Evolutionary conservation across 176 grass and related monocot species (phyloP).

Genomic region (Triticum turgidum): DNA sequence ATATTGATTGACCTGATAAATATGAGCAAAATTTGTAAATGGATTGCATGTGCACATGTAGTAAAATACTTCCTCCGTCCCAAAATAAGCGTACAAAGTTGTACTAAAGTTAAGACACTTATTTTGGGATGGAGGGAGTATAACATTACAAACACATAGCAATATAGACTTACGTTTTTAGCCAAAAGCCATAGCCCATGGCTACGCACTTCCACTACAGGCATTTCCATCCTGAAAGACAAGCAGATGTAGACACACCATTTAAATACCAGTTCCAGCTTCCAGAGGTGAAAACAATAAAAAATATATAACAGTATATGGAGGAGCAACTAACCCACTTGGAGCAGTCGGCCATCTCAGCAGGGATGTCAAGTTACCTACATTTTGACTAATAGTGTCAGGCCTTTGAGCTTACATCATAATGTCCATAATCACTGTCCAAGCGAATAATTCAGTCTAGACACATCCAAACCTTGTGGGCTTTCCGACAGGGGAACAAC

Average conservation of each 20-base stretch:
- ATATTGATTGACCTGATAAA: slow-evolving; percentile 82
- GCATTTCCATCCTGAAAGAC: slow-evolving; percentile 92
- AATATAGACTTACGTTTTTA: slow-evolving; percentile 70
- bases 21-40: slow-evolving; percentile 12
- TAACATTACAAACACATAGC: neutral
- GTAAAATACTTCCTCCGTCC: neutral
- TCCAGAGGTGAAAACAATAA: slow-evolving; percentile 3
- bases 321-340: slow-evolving; percentile 55
- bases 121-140: no score
- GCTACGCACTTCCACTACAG: slow-evolving; percentile 78
- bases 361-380: slow-evolving; percentile 88
- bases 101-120: no score
- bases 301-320: neutral
- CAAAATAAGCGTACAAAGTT: no score
- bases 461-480: slow-evolving; percentile 55
- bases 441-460: neutral
- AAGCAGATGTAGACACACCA: slow-evolving; percentile 8
- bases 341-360: slow-evolving; percentile 99
- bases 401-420: neutral
- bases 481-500: slow-evolving; percentile 82
- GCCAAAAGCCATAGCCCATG: slow-evolving; percentile 93
- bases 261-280: slow-evolving; percentile 20
- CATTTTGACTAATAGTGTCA: slow-evolving; percentile 36
- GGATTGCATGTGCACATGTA: neutral
- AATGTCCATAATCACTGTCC: neutral